Conservation (phyloP, 2,329 filamentous ascomycete genomes). For the Neurospora sp. region DNA sequence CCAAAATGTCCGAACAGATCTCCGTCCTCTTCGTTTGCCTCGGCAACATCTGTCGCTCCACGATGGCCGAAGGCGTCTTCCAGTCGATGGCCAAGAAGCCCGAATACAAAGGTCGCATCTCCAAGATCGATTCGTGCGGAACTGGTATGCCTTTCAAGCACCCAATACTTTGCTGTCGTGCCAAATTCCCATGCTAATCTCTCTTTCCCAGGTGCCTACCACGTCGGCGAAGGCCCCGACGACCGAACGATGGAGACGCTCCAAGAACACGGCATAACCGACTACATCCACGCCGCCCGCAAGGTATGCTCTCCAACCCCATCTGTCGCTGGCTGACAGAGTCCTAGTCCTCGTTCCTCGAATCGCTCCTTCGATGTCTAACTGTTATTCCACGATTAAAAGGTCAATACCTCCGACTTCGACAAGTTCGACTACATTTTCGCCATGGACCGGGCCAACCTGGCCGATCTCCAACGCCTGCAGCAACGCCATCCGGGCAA, state of each 20-base stretch:
- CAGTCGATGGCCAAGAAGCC: constrained; percentile 55
- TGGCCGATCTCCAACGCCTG: constrained; percentile 57
- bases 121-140: constrained; percentile 75
- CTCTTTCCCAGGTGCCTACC: constrained; percentile 83
- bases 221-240: constrained; percentile 68
- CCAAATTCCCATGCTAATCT: too few relatives aligned
- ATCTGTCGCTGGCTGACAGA: background rate
- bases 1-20: constrained; percentile 28
- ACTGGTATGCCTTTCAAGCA: constrained; percentile 48
- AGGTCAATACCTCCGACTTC: constrained; percentile 62
- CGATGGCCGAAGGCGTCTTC: constrained; percentile 96
- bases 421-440: constrained; percentile 84
- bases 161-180: too few relatives aligned
- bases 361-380: background rate
- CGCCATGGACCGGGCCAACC: constrained; percentile 83
- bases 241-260: constrained; percentile 76
- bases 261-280: constrained; percentile 59
- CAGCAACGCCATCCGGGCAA: constrained; percentile 47
- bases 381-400: background rate
- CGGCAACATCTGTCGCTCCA: constrained; percentile 89
- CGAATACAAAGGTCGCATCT: constrained; percentile 50
- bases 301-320: constrained; percentile 44
- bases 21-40: constrained; percentile 92
- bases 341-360: background rate
- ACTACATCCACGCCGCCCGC: constrained; percentile 69